Base-by-base conservation (phyloP, 1,284 basidiomycete species). In the Coriolopsis trogii region DNA sequence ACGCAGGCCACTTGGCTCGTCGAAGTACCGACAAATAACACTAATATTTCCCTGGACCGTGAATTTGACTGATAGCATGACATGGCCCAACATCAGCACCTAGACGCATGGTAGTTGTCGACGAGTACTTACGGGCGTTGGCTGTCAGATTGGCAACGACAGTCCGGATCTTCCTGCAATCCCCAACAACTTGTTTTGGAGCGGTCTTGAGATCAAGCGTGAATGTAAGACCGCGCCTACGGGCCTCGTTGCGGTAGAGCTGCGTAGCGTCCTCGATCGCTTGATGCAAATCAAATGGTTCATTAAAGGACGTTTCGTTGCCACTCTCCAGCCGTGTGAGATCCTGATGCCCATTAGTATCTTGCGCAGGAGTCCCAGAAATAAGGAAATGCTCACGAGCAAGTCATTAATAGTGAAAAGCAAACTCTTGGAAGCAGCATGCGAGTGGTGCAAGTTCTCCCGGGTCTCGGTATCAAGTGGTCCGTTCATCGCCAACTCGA, bases 391-490 rank as follows among this genome's bases (percentile, higher is more conserved):
- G 29, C 33, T 34, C 56, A 84, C 83, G 56, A 94, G 76, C 25
- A 95, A 73, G 68, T 95, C 91, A 65, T 95, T 94, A 68, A 95
- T 93, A 31, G 85, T 91, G 76, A 86, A 92, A 29, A 91, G 69
- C 24, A 93, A 71, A 59, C 80, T 83, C 82, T 92, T 91, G 6
- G 90, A 93, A 0, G 93, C 92, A 37, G 85, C 79, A 69, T 95
- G 89, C 24, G 88, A 90, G 54, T 85, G 85, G 53, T 77, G 82
- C 7, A 95, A 74, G 68, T 94, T 93, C 48, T 89, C 86, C 39
- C 91, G 77, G 4, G 91, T 93, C 65, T 94, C 92, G 2, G 67
- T 65, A 61, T 93, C 91, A 48, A 95, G 72, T 16, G 83, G 80
- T 2, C 91, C 89, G 60, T 93, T 87, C 30, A 96, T 76, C 2